Conservation (phyloP, 371 early-diverging fungal species). For the Entomophthora muscae region DNA sequence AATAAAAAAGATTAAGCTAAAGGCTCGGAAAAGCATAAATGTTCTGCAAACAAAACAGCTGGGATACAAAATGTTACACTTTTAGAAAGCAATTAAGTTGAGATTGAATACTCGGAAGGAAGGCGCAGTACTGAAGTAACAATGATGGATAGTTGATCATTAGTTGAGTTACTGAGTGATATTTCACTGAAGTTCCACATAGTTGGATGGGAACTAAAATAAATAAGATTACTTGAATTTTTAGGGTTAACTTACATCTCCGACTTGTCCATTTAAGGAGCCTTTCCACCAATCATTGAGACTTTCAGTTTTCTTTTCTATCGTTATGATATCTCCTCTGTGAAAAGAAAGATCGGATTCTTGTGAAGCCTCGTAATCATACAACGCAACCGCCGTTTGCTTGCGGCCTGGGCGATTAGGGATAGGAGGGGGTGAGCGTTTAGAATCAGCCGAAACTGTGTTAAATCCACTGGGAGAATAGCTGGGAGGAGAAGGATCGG, state of each 20-base stretch:
- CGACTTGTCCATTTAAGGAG: conserved; percentile 32
- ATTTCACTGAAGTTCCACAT: conserved; percentile 31
- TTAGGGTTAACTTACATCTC: conserved; percentile 26
- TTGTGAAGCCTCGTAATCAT: conserved; percentile 49
- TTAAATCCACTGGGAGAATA: conserved; percentile 10
- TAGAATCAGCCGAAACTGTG: conserved; percentile 13
- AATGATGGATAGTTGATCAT: too few species aligned
- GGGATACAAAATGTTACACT: too few species aligned
- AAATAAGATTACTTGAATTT: neutral
- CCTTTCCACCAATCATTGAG: conserved; percentile 75
- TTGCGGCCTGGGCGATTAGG: conserved; percentile 11
- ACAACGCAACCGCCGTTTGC: conserved; percentile 37
- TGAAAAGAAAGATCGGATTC: conserved; percentile 49
- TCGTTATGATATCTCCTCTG: conserved; percentile 50
- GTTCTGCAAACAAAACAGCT: too few species aligned
- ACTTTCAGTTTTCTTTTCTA: conserved; percentile 38
- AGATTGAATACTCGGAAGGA: too few species aligned
- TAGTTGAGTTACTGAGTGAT: too few species aligned
- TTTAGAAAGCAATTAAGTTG: too few species aligned
- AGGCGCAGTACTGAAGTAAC: too few species aligned
- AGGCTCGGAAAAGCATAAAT: too few species aligned
- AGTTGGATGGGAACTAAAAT: conserved; percentile 59
- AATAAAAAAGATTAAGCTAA: too few species aligned
- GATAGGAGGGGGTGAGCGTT: conserved; percentile 24
- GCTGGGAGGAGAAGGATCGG: conserved; percentile 3